A percentile compares a stretch with the other conserved stretches of the same genome.
Conservation (phyloP, 1,284 basidiomycete species). For the Mycena citricolor region DNA sequence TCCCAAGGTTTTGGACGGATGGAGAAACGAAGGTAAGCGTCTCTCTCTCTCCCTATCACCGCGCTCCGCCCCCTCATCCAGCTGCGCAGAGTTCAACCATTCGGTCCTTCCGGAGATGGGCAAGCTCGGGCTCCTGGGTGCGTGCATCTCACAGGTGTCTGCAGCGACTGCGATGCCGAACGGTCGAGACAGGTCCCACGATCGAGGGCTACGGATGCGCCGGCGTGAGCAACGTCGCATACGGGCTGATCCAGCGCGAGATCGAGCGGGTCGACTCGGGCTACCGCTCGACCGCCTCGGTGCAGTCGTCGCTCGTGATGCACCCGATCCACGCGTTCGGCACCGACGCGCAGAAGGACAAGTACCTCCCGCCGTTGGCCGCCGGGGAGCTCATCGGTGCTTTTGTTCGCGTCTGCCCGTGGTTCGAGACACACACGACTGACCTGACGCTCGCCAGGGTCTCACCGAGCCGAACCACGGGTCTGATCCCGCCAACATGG, state of each 20-base stretch:
- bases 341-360: slow-evolving; percentile 86
- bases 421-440: background rate
- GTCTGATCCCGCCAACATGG: slow-evolving; percentile 92
- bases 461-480: slow-evolving; percentile 97
- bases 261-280: slow-evolving; percentile 97
- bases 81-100: slow-evolving; percentile 69
- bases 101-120: slow-evolving; percentile 89
- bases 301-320: slow-evolving; percentile 98
- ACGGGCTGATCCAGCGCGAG: slow-evolving; percentile 91
- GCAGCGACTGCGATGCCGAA: background rate
- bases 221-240: slow-evolving; percentile 89
- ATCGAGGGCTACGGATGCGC: slow-evolving; percentile 95
- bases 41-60: background rate
- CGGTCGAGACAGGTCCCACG: slow-evolving; percentile 70
- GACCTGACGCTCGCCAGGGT: slow-evolving; percentile 51
- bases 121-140: slow-evolving; percentile 70
- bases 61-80: slow-evolving; percentile 6
- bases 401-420: slow-evolving; percentile 64
- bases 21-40: slow-evolving; percentile 78
- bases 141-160: background rate
- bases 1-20: slow-evolving; percentile 84
- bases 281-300: slow-evolving; percentile 93
- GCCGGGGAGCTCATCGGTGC: slow-evolving; percentile 86
- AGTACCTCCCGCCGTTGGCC: slow-evolving; percentile 86
- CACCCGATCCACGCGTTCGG: slow-evolving; percentile 96